These are phyloP conservation scores for Bipolaris victoriae DNA, from an alignment of 2,329 filamentous ascomycete genomes.

Conservation along the genomic window DNA sequence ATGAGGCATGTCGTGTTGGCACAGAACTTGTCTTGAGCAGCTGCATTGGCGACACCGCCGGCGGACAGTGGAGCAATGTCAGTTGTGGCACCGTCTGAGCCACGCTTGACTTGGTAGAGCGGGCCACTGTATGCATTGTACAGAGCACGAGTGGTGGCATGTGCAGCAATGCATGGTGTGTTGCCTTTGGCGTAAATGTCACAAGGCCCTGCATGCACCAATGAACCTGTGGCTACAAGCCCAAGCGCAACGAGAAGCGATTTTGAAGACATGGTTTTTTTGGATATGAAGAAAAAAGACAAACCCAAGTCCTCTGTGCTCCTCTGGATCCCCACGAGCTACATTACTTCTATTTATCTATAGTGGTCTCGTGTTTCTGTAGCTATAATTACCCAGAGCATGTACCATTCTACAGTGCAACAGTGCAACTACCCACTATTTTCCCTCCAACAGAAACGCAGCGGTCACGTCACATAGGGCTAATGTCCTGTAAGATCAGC, in stretches of 20 bases:
- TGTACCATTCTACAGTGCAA: no score
- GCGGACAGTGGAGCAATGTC: constrained; percentile 60
- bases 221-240: constrained; percentile 16
- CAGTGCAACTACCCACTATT: not conserved
- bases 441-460: constrained; percentile 6
- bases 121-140: constrained; percentile 61
- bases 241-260: constrained; percentile 17
- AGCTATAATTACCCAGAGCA: no score
- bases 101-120: constrained; percentile 66
- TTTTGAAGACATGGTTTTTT: constrained; percentile 16
- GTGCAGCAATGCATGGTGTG: constrained; percentile 69
- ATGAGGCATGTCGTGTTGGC: constrained; percentile 67
- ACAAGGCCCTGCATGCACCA: constrained; percentile 60
- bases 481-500: not conserved
- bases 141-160: constrained; percentile 68
- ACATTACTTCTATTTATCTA: constrained; percentile 1
- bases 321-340: not conserved
- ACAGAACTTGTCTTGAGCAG: constrained; percentile 67
- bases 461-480: not conserved
- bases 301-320: not conserved
- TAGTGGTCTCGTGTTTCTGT: no score
- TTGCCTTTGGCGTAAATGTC: constrained; percentile 65
- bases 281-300: not conserved
- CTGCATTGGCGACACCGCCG: constrained; percentile 68
- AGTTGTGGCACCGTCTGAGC: constrained; percentile 58